phyloP scores from a whole-genome alignment of 371 early-diverging fungal species.

The Mucor irregularis region DNA sequence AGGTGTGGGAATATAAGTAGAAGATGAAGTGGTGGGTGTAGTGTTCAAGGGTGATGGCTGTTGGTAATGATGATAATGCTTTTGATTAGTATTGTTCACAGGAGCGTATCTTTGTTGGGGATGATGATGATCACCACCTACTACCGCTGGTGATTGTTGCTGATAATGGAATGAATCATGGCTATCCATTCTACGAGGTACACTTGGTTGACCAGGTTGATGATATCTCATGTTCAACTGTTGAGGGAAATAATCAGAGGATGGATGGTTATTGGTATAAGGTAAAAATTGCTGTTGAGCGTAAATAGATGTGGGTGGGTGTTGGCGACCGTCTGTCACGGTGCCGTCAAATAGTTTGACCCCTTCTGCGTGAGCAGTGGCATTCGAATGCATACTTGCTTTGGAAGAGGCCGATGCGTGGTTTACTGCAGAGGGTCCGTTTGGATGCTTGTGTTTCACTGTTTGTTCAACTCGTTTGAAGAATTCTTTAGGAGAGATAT shows the following conservation, averaged over 20 bases:
- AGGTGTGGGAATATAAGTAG: neutral
- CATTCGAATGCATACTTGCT: conserved; percentile 13
- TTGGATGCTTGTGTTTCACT: conserved; percentile 28
- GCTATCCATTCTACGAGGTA: conserved; percentile 24
- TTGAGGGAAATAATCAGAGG: conserved; percentile 30
- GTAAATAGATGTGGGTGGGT: conserved; percentile 42
- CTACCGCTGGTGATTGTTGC: neutral
- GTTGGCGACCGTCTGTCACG: conserved; percentile 19
- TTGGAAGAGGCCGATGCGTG: conserved; percentile 4
- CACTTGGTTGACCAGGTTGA: neutral
- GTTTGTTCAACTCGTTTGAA: conserved; percentile 44
- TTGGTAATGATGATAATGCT: conserved; percentile 1
- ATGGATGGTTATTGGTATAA: conserved; percentile 38
- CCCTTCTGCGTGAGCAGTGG: conserved; percentile 2
- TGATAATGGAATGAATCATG: conserved; percentile 18
- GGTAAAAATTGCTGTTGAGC: conserved; percentile 44
- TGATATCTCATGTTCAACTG: conserved; percentile 25
- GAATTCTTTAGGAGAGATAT: conserved; percentile 48
- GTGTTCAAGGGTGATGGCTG: conserved; percentile 8
- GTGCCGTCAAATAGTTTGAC: conserved; percentile 19
- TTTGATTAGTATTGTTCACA: neutral
- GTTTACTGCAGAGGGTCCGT: neutral
- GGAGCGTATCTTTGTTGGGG: conserved; percentile 3
- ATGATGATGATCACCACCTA: neutral
- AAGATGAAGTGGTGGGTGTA: neutral